Base-by-base conservation (phyloP, 2,329 filamentous ascomycete genomes). In the Periconia sp. region DNA sequence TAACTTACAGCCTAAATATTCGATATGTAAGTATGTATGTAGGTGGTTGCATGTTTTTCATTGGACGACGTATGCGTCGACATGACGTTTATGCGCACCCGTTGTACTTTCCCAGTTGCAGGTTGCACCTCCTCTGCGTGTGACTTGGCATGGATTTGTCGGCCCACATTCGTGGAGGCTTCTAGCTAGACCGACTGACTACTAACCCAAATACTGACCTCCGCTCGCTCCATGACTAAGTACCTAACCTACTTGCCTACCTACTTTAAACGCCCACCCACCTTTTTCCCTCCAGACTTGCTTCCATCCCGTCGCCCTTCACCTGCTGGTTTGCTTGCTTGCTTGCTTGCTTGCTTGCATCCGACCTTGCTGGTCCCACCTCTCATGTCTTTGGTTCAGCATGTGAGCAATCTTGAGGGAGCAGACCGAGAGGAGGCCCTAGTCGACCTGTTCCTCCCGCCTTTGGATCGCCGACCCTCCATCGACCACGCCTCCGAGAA, bases 331-430 rank as follows among this genome's bases (percentile, higher is more conserved):
- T 33, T 46, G 19, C 35, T 1, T 18, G n/a, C 40, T 37, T 19
- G 20, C 14, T n/a, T 13, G 27, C 41, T 20, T 30, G 33, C 31
- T 27, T 41, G 23, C 18, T 33, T 14, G 18, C 20, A 27, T 5
- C 23, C 23, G 8, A 27, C 23, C 23, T 8, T 27, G 5, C 23
- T 27, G 23, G 23, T 27, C 8, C 3, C 23, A 3, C 23, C 56
- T 55, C 50, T 53, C 45, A 82, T 82, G 79, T 82, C 80, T 63
- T 71, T 82, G 49, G 72, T 79, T 54, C 79, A 81, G 65, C 79
- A 81, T 65, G 79, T 82, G 52, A 77, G 77, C 45, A 72, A 74
- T 48, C 73, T 79, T 62, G 79, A 81, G 63, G 79, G 79, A 57
- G 71, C 71, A 45, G 79, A 82, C 61, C 72, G 77, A 53, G 75